Conservation (phyloP, 495 filamentous ascomycete genomes). For the Penicillium nucicola region DNA sequence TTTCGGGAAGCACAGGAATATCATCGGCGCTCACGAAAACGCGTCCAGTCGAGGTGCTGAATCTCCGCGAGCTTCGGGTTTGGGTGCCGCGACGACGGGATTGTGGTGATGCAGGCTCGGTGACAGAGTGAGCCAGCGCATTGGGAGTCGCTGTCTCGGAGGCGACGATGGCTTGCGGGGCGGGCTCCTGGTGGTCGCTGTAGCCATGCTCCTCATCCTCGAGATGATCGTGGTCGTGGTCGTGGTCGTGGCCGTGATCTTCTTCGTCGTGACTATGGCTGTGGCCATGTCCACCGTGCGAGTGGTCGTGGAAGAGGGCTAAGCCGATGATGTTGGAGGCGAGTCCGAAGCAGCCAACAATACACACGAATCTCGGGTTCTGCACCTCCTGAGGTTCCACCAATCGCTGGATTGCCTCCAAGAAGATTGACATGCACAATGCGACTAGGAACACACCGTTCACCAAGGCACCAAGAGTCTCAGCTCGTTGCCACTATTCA, state of each 20-base stretch:
- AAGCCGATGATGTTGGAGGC: slow-evolving; percentile 87
- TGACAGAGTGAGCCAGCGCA: slow-evolving; percentile 33
- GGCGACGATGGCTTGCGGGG: slow-evolving; percentile 6
- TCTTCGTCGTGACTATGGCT: slow-evolving; percentile 50
- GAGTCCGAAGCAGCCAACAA: slow-evolving; percentile 84
- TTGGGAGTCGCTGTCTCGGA: slow-evolving; percentile 32
- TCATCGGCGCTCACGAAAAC: slow-evolving; percentile 61
- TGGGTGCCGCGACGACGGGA: slow-evolving; percentile 37
- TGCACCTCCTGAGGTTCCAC: slow-evolving; percentile 82
- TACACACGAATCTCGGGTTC: slow-evolving; percentile 79
- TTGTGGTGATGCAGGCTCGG: slow-evolving; percentile 26
- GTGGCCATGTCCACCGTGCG: slow-evolving; percentile 63
- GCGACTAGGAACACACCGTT: slow-evolving; percentile 98
- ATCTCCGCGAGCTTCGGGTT: slow-evolving; percentile 49
- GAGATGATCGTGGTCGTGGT: slow-evolving; percentile 17
- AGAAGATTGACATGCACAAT: slow-evolving; percentile 89
- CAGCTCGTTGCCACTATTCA: slow-evolving; percentile 88
- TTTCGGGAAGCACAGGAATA: slow-evolving; percentile 83
- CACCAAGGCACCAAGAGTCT: slow-evolving; percentile 91
- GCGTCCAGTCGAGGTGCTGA: slow-evolving; percentile 47
- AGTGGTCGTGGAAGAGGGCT: slow-evolving; percentile 87
- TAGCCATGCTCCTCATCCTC: slow-evolving; percentile 46
- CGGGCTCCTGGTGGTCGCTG: slow-evolving; percentile 29
- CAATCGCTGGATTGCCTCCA: slow-evolving; percentile 88
- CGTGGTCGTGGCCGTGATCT: slow-evolving; percentile 10